Conservation (phyloP, 192 early-diverging fungal species). For the Oehlia diaphana region DNA sequence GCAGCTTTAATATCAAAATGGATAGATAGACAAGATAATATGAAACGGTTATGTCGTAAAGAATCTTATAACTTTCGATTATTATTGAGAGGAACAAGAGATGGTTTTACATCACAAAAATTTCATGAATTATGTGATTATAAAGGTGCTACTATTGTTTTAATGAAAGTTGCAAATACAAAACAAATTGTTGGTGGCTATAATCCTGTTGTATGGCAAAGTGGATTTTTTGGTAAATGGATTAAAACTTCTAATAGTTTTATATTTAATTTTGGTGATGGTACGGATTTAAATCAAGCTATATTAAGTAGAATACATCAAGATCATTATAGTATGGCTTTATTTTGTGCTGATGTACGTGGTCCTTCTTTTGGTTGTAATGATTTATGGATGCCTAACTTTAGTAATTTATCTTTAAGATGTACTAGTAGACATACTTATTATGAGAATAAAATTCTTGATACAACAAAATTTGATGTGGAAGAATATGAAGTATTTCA, state of each 20-base stretch:
- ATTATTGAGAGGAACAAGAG: neutral
- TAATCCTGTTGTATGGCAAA: neutral
- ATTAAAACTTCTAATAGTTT: neutral
- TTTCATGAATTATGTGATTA: conserved; percentile 11
- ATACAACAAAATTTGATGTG: neutral
- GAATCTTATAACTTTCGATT: neutral
- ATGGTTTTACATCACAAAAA: neutral
- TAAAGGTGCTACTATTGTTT: neutral
- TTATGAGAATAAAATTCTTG: neutral
- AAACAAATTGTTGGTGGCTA: neutral
- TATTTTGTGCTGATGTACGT: neutral
- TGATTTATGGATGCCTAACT: neutral
- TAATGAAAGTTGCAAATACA: neutral
- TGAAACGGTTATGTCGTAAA: no score
- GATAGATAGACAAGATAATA: neutral
- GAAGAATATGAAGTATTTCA: conserved; percentile 2
- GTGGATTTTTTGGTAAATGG: neutral
- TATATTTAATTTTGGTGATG: neutral
- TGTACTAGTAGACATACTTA: neutral
- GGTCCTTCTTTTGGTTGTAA: neutral
- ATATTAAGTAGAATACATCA: neutral
- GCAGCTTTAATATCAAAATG: neutral
- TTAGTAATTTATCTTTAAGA: neutral
- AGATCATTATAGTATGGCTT: neutral
- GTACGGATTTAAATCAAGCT: neutral